Base-by-base conservation (phyloP, 306 rosid species). In the Castanospermum australe region DNA sequence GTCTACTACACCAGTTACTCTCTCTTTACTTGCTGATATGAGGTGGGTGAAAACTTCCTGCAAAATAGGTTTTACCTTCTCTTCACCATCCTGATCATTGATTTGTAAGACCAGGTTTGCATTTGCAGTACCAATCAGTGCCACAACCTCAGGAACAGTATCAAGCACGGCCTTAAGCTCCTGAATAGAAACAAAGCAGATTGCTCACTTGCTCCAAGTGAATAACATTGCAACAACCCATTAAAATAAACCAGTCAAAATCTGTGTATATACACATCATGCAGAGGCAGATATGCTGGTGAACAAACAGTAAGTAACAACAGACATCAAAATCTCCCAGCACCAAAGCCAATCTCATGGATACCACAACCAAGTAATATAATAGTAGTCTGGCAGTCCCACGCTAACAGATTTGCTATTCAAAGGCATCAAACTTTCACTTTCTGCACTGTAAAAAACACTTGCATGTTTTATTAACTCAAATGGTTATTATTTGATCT, bases 121-220 rank as follows among this genome's bases (percentile, higher is more conserved):
- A 74, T 82, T 81, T 82, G 75, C 84, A 60, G 56, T 56, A 50
- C 90, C 89, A 77, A 90, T 84, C 72, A 90, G 84, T 79, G 84
- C 88, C 8, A 87, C 76, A 78, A 87, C 86, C 86, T 92, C 97
- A 50, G 97, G 97, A 69, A 88, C 89, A 51, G 79, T 59, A 60
- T 14, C 83, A 79, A 90, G 83, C 67, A 90, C 90, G 15, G 20
- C 79, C 79, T 88, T 88, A 32, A 92, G 90, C 84, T 92, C 97
- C 97, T 90, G 87, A 4, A 64, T 60, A 75, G 11, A 81, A 80
- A 81, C 75, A 72, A 0, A 7, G 36, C 24, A 80, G 42, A 75
- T 67, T 45, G 48, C 12, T 44, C 60, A 66, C 79, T 75, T 36
- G 32, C 28, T 41, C 41, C 66, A 44, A 33, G 57, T 67, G 57